A percentile compares a stretch with the other conserved stretches of the same genome.
These are phyloP conservation scores for Blastobotrys malaysiensis DNA, from an alignment of 1,139 yeast genomes.

Conservation along the genomic window DNA sequence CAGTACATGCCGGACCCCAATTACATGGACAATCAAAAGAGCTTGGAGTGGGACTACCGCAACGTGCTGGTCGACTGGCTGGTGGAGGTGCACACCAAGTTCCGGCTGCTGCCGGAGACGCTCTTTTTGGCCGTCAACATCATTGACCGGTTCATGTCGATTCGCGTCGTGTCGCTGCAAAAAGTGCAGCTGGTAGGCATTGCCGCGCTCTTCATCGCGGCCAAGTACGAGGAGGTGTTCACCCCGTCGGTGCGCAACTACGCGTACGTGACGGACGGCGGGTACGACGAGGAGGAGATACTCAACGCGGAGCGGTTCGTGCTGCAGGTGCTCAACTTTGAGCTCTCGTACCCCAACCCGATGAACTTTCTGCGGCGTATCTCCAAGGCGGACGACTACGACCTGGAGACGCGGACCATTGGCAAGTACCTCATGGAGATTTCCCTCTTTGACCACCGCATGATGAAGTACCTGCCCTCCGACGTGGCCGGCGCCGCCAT, in stretches of 20 bases:
- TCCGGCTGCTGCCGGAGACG: constrained; percentile 85
- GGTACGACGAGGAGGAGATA: constrained; percentile 78
- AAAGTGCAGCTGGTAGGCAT: constrained; percentile 87
- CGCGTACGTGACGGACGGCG: constrained; percentile 83
- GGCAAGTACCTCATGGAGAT: constrained; percentile 87
- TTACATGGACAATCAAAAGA: constrained; percentile 69
- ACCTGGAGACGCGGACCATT: constrained; percentile 83
- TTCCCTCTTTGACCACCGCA: constrained; percentile 71
- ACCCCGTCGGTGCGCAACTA: constrained; percentile 85
- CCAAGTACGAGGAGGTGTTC: constrained; percentile 92
- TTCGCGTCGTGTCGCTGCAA: constrained; percentile 73
- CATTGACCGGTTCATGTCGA: constrained; percentile 85
- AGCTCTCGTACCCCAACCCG: constrained; percentile 86
- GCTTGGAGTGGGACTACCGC: constrained; percentile 62
- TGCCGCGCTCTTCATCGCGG: constrained; percentile 84
- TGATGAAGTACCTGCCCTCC: constrained; percentile 75
- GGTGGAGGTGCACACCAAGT: constrained; percentile 84
- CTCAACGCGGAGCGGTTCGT: constrained; percentile 83
- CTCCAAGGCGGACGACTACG: constrained; percentile 93
- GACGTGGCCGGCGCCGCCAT: constrained; percentile 87
- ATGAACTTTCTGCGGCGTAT: constrained; percentile 90
- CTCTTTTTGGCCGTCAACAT: constrained; percentile 81
- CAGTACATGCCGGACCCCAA: constrained; percentile 74
- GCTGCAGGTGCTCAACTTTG: constrained; percentile 68
- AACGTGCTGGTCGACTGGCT: constrained; percentile 92